A percentile compares a stretch with the other conserved stretches of the same genome.
These are phyloP conservation scores for Colletotrichum lentis DNA, from an alignment of 2,329 filamentous ascomycete species.

Conservation along the genomic window DNA sequence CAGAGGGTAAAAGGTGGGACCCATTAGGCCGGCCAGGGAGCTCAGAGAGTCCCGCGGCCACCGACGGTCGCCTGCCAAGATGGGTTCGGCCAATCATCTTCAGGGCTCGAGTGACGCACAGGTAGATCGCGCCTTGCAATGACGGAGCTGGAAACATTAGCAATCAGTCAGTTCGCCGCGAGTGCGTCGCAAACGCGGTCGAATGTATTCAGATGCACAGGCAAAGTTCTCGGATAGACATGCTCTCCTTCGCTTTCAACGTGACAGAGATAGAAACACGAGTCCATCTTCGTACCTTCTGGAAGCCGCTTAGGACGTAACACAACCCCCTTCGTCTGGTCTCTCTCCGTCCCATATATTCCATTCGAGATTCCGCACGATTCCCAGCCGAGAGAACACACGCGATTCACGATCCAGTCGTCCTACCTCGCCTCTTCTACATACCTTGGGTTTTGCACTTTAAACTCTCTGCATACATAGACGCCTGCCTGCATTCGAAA, in stretches of 20 bases:
- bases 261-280: too few relatives aligned
- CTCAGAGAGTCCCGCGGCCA: constrained; percentile 13
- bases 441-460: too few relatives aligned
- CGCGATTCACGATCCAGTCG: too few relatives aligned
- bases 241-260: too few relatives aligned
- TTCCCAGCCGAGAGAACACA: too few relatives aligned
- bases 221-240: too few relatives aligned
- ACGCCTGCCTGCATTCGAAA: not conserved
- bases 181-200: not conserved
- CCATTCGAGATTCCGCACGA: too few relatives aligned
- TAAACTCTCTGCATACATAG: too few relatives aligned
- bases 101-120: not conserved
- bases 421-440: too few relatives aligned
- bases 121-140: constrained; percentile 1
- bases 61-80: constrained; percentile 22
- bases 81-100: constrained; percentile 8
- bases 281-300: not conserved
- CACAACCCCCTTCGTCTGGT: not conserved
- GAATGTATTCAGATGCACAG: not conserved
- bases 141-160: constrained; percentile 4
- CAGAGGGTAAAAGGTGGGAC: not conserved
- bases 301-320: too few relatives aligned
- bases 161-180: not conserved
- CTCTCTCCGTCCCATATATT: not conserved
- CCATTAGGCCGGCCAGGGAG: not conserved